Conservation (phyloP, 495 filamentous ascomycete genomes). For the Penicillium crystallinum region DNA sequence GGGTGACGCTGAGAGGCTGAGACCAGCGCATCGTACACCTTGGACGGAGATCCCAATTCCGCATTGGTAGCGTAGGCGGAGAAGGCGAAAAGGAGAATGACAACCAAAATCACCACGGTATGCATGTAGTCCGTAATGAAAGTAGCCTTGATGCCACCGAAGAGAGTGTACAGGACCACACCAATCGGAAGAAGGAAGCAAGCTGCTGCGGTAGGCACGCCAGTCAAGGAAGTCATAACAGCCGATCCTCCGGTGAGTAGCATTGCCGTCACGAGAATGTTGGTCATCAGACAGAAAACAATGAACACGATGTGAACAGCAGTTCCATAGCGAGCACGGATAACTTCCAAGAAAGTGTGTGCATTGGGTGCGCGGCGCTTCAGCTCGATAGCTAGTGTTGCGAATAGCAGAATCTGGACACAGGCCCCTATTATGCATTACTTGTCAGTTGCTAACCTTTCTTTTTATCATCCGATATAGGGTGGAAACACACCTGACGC, state of each 20-base stretch:
- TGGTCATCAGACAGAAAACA: conserved; percentile 77
- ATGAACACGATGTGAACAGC: conserved; percentile 69
- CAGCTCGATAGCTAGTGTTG: conserved; percentile 87
- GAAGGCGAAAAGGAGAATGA: conserved; percentile 88
- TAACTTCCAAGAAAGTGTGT: conserved; percentile 80
- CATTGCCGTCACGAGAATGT: conserved; percentile 87
- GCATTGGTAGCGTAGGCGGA: conserved; percentile 75
- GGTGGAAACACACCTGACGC: conserved; percentile 39
- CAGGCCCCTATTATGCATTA: conserved; percentile 37
- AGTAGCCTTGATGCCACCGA: conserved; percentile 74
- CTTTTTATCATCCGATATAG: neutral
- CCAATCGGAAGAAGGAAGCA: conserved; percentile 87
- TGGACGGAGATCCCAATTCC: conserved; percentile 71
- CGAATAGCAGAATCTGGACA: conserved; percentile 75
- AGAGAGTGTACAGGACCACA: conserved; percentile 74
- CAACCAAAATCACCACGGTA: conserved; percentile 79
- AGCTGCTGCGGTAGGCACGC: conserved; percentile 79
- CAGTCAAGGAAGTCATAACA: conserved; percentile 78
- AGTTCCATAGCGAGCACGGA: conserved; percentile 57
- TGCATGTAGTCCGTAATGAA: conserved; percentile 80
- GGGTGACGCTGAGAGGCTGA: conserved; percentile 67
- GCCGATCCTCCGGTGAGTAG: conserved; percentile 86
- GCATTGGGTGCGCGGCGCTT: conserved; percentile 85
- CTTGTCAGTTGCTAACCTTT: neutral
- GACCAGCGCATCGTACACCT: conserved; percentile 75